phyloP scores from a whole-genome alignment of 352 stramenopile species.

The Thraustochytrium striatum region DNA sequence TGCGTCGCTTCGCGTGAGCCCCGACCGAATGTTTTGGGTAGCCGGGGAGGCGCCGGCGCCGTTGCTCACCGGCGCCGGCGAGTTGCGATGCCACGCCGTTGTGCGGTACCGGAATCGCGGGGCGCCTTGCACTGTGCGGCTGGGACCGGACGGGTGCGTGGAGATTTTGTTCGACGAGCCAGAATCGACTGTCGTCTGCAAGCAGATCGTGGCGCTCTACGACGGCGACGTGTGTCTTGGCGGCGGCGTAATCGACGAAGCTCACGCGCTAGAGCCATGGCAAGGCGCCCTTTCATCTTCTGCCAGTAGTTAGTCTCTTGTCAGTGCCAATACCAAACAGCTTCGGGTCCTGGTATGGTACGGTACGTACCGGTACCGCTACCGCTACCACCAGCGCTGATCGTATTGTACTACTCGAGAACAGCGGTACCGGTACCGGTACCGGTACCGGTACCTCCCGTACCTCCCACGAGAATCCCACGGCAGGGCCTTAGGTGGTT shows the following conservation, averaged over 20 bases:
- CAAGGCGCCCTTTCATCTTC: too few relatives aligned
- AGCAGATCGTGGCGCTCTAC: slow-evolving; percentile 29
- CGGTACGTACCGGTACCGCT: too few relatives aligned
- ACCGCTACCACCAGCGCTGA: too few relatives aligned
- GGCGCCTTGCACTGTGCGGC: neutral
- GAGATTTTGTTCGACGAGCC: slow-evolving; percentile 6
- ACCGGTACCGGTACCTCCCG: too few relatives aligned
- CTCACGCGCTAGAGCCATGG: neutral
- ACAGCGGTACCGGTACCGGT: too few relatives aligned
- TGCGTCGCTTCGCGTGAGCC: neutral
- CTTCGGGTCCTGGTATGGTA: too few relatives aligned
- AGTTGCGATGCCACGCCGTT: neutral
- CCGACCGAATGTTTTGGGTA: neutral
- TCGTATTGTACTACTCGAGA: too few relatives aligned
- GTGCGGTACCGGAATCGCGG: slow-evolving; percentile 13
- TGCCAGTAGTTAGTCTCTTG: too few relatives aligned
- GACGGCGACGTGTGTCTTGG: slow-evolving; percentile 25
- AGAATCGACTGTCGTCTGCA: neutral
- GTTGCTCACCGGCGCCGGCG: neutral
- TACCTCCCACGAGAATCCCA: too few relatives aligned
- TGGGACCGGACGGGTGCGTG: slow-evolving; percentile 14
- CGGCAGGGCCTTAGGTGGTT: too few relatives aligned
- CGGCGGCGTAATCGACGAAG: slow-evolving; percentile 10
- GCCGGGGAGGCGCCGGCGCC: neutral
- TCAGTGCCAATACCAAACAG: too few relatives aligned